Percentiles rank a stretch among this genome's conserved stretches.
Conservation (phyloP, 2,329 filamentous ascomycete species). For the Claviceps cyperi region DNA sequence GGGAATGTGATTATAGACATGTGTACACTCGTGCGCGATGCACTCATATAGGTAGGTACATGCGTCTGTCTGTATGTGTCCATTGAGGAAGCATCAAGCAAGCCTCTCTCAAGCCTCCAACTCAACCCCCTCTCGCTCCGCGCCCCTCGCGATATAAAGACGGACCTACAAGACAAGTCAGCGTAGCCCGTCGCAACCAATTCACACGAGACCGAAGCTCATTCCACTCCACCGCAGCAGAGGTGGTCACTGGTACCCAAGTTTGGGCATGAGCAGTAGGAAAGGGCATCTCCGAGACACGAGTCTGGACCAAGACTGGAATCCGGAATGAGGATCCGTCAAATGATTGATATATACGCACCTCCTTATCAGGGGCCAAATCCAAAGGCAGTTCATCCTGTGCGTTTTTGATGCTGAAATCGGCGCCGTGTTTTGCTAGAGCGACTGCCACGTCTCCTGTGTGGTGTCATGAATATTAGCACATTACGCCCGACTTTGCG, state of each 20-base stretch:
- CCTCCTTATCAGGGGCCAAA: conserved; percentile 73
- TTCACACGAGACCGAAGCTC: too few species aligned
- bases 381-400: conserved; percentile 63
- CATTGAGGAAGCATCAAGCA: neutral
- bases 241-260: too few species aligned
- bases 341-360: conserved; percentile 28
- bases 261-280: too few species aligned
- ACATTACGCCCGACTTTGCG: neutral
- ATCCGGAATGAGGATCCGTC: too few species aligned
- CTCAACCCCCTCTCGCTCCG: conserved; percentile 73
- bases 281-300: too few species aligned
- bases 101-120: conserved; percentile 18
- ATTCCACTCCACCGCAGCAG: too few species aligned
- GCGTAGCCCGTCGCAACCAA: neutral
- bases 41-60: too few species aligned
- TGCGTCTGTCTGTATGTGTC: too few species aligned
- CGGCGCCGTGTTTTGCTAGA: conserved; percentile 72
- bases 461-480: neutral
- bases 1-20: too few species aligned
- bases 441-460: conserved; percentile 66
- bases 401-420: conserved; percentile 59
- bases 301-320: too few species aligned
- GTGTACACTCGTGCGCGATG: too few species aligned
- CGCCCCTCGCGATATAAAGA: conserved; percentile 61
- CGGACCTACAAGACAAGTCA: conserved; percentile 39